A percentile compares a stretch with the other conserved stretches of the same genome.
These are phyloP conservation scores for Phlyctochytrium planicorne DNA, from an alignment of 192 early-diverging fungal species.

Conservation along the genomic window DNA sequence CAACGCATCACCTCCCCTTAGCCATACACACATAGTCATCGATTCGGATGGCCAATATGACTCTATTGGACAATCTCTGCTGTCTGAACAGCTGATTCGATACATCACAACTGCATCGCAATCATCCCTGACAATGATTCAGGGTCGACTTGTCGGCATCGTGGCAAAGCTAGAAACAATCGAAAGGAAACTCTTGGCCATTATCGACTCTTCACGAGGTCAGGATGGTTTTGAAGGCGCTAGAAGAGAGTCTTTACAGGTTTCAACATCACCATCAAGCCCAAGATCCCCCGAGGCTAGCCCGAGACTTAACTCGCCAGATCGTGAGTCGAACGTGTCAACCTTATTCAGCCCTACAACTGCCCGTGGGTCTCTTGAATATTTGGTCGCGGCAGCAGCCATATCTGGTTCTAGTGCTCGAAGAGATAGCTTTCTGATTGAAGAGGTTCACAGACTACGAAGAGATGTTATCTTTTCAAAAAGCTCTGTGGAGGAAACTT, in stretches of 20 bases:
- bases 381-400: neutral
- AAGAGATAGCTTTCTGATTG: neutral
- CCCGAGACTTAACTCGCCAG: neutral
- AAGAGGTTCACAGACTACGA: neutral
- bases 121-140: neutral
- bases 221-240: too few species aligned
- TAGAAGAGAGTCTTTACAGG: too few species aligned
- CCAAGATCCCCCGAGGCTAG: neutral
- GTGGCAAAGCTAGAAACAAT: neutral
- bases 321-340: neutral
- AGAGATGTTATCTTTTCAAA: neutral
- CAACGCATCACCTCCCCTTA: neutral
- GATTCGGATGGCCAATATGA: neutral
- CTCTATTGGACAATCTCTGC: too few species aligned
- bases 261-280: neutral
- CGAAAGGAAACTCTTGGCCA: neutral
- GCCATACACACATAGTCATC: neutral
- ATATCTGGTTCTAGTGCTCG: neutral
- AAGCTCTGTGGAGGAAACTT: neutral
- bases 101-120: neutral
- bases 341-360: neutral
- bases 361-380: neutral
- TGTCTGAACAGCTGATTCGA: neutral
- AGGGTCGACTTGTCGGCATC: neutral
- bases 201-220: neutral